Base-by-base conservation (phyloP, 2,329 filamentous ascomycete genomes). In the Colletotrichum liaoningense region DNA sequence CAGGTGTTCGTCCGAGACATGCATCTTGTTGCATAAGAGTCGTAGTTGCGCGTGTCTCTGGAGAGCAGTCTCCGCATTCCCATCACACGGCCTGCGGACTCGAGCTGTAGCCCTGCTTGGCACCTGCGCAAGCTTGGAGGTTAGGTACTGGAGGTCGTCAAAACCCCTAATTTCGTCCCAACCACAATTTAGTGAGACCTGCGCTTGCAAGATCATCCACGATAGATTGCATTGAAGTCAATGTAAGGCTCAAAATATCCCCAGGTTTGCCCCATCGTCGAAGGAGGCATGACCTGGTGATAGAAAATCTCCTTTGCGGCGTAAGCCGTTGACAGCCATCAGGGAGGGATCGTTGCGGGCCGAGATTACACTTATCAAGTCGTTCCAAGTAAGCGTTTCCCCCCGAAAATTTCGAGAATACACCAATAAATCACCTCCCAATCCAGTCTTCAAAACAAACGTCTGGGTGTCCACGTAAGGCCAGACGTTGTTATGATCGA, bases 111-210 rank as follows among this genome's bases (percentile, higher is more conserved):
- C 22, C 49, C 30, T 42, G 22, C 63, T 56, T 46, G 33, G 52
- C 22, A 42, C n/a, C 46, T 65, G 19, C 22, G 33, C 16, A 65
- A 42, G 24, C 22, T 28, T 30, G 24, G 16, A 42, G 22, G 22
- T 56, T 24, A 28, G 26, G 26, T 28, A 11, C n/a, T 16, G 49
- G 30, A 54, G 30, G 33, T 14, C 63, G 5, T 28, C 5, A 24
- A 56, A 56, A 56, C 22, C 52, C 52, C 14, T 65, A 56, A 42
- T 65, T 46, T 56, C 52, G 5, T 65, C 63, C 33, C 63, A 56
- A 56, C 63, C 63, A 42, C 38, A 52, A 46, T 22, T n/a, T 19
- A 19, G 33, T n/a, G 52, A 56, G 33, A 42, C 33, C 4, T 14
- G 49, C 49, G 2, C 12, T 30, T 14, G 46, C 24, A 38, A 38